Percentiles rank a stretch among this genome's conserved stretches.
Evolutionary conservation across 73 alveolate genomes (phyloP).

Genomic region (Tetrahymena elliotti): DNA sequence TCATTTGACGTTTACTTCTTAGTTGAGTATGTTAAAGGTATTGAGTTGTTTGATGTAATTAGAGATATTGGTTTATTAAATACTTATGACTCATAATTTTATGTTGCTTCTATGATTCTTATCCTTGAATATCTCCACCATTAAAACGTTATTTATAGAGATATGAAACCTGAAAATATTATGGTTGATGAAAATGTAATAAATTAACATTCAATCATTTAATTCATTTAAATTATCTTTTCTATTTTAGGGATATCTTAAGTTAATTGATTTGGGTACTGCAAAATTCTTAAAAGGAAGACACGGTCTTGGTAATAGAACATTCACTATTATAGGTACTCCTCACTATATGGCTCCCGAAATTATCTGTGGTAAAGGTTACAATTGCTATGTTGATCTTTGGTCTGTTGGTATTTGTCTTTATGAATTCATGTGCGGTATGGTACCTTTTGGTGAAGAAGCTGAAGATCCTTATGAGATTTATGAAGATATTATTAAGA

Average conservation of each 20-base stretch:
- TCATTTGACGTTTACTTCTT: slow-evolving; percentile 45
- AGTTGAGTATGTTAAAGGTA: slow-evolving; percentile 58
- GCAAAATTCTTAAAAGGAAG: slow-evolving; percentile 51
- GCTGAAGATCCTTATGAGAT: slow-evolving; percentile 60
- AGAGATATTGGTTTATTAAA: slow-evolving; percentile 48
- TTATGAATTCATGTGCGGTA: slow-evolving; percentile 64
- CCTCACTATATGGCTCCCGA: slow-evolving; percentile 57
- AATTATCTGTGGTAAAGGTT: slow-evolving; percentile 66
- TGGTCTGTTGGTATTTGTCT: slow-evolving; percentile 68
- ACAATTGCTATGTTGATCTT: slow-evolving; percentile 57
- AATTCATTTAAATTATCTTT: neutral
- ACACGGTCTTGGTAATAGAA: slow-evolving; percentile 34
- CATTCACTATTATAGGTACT: slow-evolving; percentile 48
- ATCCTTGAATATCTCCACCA: slow-evolving; percentile 58
- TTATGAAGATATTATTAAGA: slow-evolving; percentile 53
- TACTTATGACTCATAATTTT: slow-evolving; percentile 50
- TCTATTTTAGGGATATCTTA: slow-evolving; percentile 36
- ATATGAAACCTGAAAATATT: slow-evolving; percentile 58
- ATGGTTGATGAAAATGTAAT: slow-evolving; percentile 43
- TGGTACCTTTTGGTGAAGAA: slow-evolving; percentile 73
- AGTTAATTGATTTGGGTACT: slow-evolving; percentile 54
- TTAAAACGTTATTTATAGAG: slow-evolving; percentile 55
- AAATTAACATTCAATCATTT: neutral
- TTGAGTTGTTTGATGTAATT: slow-evolving; percentile 59
- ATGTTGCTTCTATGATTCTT: slow-evolving; percentile 49